phyloP scores from a whole-genome alignment of 805 yeast species.

The Schizosaccharomyces japonicus region DNA sequence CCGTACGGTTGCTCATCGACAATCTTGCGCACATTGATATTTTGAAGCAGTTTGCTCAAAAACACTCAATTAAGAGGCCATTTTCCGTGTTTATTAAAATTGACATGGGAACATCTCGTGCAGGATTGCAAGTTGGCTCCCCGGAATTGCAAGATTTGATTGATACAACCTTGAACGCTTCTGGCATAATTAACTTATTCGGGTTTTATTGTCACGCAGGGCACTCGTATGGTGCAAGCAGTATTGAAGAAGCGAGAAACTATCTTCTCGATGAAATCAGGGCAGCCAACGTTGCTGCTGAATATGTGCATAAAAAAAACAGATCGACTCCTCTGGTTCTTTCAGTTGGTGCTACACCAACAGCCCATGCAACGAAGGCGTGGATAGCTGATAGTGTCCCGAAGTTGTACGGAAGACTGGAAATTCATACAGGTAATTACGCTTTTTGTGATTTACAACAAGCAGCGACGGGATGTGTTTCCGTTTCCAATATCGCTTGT shows the following conservation, averaged over 20 bases:
- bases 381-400: conserved; percentile 9
- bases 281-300: conserved; percentile 32
- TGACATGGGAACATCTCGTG: conserved; percentile 49
- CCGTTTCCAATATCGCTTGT: conserved; percentile 24
- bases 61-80: no score
- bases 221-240: conserved; percentile 34
- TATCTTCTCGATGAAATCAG: conserved; percentile 32
- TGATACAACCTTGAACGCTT: conserved; percentile 13
- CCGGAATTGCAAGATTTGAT: conserved; percentile 20
- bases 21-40: conserved; percentile 14
- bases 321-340: conserved; percentile 19
- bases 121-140: conserved; percentile 26
- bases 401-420: conserved; percentile 23
- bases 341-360: conserved; percentile 68
- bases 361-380: conserved; percentile 24
- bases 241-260: conserved; percentile 24
- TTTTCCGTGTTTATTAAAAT: conserved; percentile 51
- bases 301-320: conserved; percentile 12
- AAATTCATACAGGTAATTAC: conserved; percentile 65
- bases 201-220: conserved; percentile 71
- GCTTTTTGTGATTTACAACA: conserved; percentile 55
- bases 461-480: conserved; percentile 39
- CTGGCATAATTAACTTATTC: conserved; percentile 21
- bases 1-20: conserved; percentile 33
- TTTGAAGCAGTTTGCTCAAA: conserved; percentile 19